Base-by-base conservation (phyloP, 73 alveolate genomes). In the Paramecium sexaurelia region DNA sequence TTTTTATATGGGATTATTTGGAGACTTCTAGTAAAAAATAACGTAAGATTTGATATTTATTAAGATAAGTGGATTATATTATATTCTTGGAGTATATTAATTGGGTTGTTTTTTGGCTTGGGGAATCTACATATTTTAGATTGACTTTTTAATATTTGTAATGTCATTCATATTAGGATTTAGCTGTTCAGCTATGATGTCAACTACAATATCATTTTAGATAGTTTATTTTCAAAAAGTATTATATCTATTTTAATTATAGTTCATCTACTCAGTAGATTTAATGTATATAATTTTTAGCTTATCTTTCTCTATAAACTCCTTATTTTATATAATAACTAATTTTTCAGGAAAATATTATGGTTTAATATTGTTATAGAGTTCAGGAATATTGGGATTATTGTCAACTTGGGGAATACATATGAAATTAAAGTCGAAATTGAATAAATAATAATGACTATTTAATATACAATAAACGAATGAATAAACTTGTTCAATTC, bases 291-390 rank as follows among this genome's bases (percentile, higher is more conserved):
- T 71, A 27, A 20, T 71, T 27, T 71, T 71, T 37, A 35, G 86
- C 35, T 13, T 71, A 15, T 71, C 86, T 32, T 71, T 35, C 56
- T 32, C 57, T 15, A 13, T 71, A 17, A 20, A 22, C 17, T 71
- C 86, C 22, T 11, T 29, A 71, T 37, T 71, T 11, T 71, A 71
- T 17, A 71, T 71, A 7, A 37, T 71, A 35, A 35, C 39, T 17
- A 71, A 71, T 20, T 71, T 27, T 71, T 71, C 22, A 13, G 86
- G 57, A 71, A 36, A 33, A 20, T 71, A 15, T 37, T 3, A 35
- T 71, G 86, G 57, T 33, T 71, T 71, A 19, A 71, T 71, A 71
- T 33, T 71, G 55, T 37, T 71, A 71, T 71, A 71, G 86, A 71
- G 11, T 71, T 71, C 56, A 35, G 86, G 86, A 19, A 71, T 71